Evolutionary conservation across 1,284 basidiomycete species (phyloP).

Genomic region (Mycena citricolor): DNA sequence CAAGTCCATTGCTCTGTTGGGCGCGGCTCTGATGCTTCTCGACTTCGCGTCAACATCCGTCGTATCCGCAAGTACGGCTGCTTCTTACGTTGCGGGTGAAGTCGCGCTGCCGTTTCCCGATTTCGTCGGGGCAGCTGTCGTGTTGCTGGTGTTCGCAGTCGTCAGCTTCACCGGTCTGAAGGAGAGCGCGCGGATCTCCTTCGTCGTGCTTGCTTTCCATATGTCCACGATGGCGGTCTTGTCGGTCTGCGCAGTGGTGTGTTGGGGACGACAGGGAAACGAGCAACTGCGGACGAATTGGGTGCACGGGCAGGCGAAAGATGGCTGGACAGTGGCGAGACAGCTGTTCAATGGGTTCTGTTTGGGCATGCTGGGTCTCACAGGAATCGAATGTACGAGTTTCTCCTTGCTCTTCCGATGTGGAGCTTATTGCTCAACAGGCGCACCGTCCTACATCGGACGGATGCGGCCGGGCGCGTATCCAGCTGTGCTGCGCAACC

Average conservation of each 20-base stretch:
- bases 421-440: conserved; percentile 30
- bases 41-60: conserved; percentile 67
- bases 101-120: conserved; percentile 52
- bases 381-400: conserved; percentile 66
- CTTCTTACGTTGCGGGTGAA: conserved; percentile 65
- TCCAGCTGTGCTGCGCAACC: conserved; percentile 58
- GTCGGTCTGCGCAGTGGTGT: no score
- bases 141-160: conserved; percentile 52
- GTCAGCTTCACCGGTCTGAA: conserved; percentile 59
- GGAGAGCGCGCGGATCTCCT: conserved; percentile 60
- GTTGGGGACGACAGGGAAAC: conserved; percentile 46
- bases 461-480: conserved; percentile 51
- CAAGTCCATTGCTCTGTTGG: conserved; percentile 57
- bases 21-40: conserved; percentile 60
- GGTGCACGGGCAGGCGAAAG: conserved; percentile 37
- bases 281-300: conserved; percentile 56
- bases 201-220: conserved; percentile 57
- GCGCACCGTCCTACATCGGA: conserved; percentile 63
- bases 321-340: conserved; percentile 34
- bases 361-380: conserved; percentile 66
- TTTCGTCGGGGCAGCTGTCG: conserved; percentile 47
- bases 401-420: conserved; percentile 3
- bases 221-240: conserved; percentile 30
- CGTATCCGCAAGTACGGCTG: conserved; percentile 69
- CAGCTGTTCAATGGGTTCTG: conserved; percentile 66